Evolutionary conservation across 2,329 filamentous ascomycete species (phyloP), one percentile per base, ranked within the genome.

Genomic region (Exophiala viscosa): DNA sequence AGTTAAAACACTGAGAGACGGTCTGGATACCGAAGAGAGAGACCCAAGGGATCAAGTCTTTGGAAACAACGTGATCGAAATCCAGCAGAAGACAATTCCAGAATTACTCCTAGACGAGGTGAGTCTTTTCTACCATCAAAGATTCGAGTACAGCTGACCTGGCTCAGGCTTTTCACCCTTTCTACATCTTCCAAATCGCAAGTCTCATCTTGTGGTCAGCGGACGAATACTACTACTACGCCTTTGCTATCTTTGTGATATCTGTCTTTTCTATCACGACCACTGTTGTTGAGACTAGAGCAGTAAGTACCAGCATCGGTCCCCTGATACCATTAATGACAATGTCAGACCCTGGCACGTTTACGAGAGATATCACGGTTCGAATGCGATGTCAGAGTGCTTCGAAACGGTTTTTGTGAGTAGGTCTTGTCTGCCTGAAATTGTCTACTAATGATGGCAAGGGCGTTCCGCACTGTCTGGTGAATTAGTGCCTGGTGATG

Each of bases 151-250:
- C 47, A 23, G 20, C 44, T 15, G 28, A 40, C 50, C 66, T 46
- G 44, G 34, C 9, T 31, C 14, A 89, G 82, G 90, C 89, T 15
- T 90, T 99, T 64, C 93, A 99, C 67, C 95, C 93, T 0, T 99
- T 99, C 69, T 99, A 99, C 68, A 87, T 99, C 50, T 99, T 99
- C 67, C 93, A 99, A 71, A 86, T 97, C 64, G 92, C 91, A 43
- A 97, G 93, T 75, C 76, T 99, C 60, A 72, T 95, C 36, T 81
- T 99, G 3, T 99, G 93, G 93, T 96, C 92, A 8, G 67, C 96
- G 61, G 93, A 99, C 66, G 80, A 95, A 64, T 99, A 99, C 69
- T 99, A 96, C 68, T 99, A 97, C 73, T 99, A 99, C 70, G 93
- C 93, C 3, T 80, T 85, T 13, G 95, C 91, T 67, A 99, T 99